Percentiles rank a stretch among this genome's conserved stretches.
phyloP scores from a whole-genome alignment of 108 stramenopile species.

The Skeletonema potamos region DNA sequence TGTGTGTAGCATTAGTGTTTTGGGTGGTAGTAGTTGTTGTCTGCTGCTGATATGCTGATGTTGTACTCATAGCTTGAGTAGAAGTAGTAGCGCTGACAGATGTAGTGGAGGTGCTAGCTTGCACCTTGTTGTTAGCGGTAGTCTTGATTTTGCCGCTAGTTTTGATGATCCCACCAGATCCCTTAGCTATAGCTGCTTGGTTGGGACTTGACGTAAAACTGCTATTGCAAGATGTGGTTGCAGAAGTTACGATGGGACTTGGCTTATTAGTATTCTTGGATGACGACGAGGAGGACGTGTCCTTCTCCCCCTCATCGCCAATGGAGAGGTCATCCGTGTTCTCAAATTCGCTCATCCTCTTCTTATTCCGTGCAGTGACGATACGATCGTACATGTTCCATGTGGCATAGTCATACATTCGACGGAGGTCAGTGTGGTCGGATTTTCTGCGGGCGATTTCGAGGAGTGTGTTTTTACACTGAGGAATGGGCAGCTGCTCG shows the following conservation, averaged over 20 bases:
- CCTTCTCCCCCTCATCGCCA: neutral
- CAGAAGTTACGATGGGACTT: neutral
- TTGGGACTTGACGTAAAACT: neutral
- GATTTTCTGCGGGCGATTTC: neutral
- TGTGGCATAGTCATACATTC: conserved; percentile 32
- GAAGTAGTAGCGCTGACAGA: neutral
- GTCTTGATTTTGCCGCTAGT: neutral
- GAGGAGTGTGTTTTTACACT: neutral
- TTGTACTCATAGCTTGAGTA: neutral
- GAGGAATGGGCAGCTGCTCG: neutral
- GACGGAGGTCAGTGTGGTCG: neutral
- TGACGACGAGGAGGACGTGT: neutral
- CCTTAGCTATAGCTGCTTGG: neutral
- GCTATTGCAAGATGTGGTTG: neutral
- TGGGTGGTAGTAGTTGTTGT: neutral
- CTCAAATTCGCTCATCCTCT: neutral
- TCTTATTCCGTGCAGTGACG: conserved; percentile 14
- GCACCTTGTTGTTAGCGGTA: neutral
- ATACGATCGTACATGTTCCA: conserved; percentile 40
- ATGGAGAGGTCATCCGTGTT: neutral
- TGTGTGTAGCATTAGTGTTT: neutral
- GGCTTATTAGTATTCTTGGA: neutral
- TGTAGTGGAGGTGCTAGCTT: neutral
- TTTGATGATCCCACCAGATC: neutral
- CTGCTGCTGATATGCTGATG: neutral